phyloP scores from a whole-genome alignment of 495 filamentous ascomycete genomes.

The Neurospora terricola region DNA sequence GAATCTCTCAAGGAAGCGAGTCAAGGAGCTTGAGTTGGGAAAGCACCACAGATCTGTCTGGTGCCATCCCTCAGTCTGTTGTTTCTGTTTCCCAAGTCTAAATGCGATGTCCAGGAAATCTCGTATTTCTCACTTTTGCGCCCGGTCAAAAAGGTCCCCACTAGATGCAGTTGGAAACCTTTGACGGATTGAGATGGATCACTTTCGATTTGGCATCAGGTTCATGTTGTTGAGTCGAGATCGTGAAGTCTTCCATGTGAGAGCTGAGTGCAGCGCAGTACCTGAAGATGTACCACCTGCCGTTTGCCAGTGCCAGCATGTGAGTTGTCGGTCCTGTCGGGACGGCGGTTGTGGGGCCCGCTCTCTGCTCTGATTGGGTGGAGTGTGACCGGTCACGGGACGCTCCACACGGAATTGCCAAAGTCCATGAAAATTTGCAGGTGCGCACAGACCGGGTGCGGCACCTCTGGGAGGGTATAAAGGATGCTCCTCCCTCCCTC shows the following conservation, averaged over 20 bases:
- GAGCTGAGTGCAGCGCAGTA: neutral
- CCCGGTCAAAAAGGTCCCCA: neutral
- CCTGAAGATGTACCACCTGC: neutral
- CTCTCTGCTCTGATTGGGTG: neutral
- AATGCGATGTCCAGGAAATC: neutral
- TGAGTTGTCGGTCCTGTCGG: neutral
- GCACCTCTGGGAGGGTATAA: conserved; percentile 22
- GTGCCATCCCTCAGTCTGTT: neutral
- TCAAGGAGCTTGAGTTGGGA: neutral
- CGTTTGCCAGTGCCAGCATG: neutral
- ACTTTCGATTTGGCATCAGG: neutral
- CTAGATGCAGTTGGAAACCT: neutral
- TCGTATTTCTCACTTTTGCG: neutral
- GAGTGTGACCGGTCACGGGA: neutral
- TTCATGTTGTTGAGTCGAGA: neutral
- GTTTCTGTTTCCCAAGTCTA: neutral
- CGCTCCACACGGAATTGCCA: neutral
- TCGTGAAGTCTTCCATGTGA: neutral
- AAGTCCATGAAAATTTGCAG: conserved; percentile 28
- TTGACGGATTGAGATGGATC: neutral
- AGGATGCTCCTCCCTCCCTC: conserved; percentile 5
- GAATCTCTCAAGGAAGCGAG: neutral
- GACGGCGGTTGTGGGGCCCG: neutral
- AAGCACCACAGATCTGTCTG: neutral
- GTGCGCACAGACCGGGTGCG: conserved; percentile 25